Conservation (phyloP, 352 stramenopile species). For the Phytophthora macrochlamydospora region DNA sequence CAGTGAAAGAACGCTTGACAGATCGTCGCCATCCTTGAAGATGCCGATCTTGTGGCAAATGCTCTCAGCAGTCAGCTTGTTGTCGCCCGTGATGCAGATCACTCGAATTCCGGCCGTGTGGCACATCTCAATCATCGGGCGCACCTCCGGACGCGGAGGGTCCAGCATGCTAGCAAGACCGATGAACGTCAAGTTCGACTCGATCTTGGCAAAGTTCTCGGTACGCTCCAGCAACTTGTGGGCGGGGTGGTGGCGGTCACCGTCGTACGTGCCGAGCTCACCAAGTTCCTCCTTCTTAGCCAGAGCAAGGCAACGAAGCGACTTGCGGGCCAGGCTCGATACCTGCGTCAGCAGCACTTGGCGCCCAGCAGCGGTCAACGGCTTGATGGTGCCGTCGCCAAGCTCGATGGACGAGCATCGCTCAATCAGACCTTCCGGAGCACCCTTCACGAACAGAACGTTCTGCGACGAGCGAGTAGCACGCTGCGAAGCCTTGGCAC, state of each 20-base stretch:
- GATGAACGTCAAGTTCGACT: slow-evolving; percentile 97
- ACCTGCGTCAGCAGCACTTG: slow-evolving; percentile 92
- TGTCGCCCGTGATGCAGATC: slow-evolving; percentile 99
- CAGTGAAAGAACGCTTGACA: slow-evolving; percentile 94
- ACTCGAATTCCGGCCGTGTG: slow-evolving; percentile 97
- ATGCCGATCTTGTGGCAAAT: slow-evolving; percentile 98
- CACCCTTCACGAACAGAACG: slow-evolving; percentile 98
- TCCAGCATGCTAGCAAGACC: slow-evolving; percentile 99
- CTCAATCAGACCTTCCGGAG: slow-evolving; percentile 96
- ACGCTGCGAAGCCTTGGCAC: slow-evolving; percentile 55
- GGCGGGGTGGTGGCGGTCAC: slow-evolving; percentile 82
- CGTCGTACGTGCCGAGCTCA: slow-evolving; percentile 79
- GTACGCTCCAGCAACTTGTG: slow-evolving; percentile 84
- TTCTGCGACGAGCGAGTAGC: slow-evolving; percentile 87
- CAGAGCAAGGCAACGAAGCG: slow-evolving; percentile 95
- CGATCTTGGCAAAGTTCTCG: slow-evolving; percentile 93
- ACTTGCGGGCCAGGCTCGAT: slow-evolving; percentile 91
- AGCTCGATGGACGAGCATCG: slow-evolving; percentile 95
- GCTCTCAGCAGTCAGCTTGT: slow-evolving; percentile 97
- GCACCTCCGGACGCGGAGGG: slow-evolving; percentile 96
- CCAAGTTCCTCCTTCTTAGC: slow-evolving; percentile 95
- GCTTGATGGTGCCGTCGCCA: slow-evolving; percentile 91
- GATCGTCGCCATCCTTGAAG: slow-evolving; percentile 83
- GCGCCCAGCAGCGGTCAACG: slow-evolving; percentile 89
- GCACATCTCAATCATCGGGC: slow-evolving; percentile 95